phyloP scores from a whole-genome alignment of 306 rosid species.

The Prunus fruticosa region DNA sequence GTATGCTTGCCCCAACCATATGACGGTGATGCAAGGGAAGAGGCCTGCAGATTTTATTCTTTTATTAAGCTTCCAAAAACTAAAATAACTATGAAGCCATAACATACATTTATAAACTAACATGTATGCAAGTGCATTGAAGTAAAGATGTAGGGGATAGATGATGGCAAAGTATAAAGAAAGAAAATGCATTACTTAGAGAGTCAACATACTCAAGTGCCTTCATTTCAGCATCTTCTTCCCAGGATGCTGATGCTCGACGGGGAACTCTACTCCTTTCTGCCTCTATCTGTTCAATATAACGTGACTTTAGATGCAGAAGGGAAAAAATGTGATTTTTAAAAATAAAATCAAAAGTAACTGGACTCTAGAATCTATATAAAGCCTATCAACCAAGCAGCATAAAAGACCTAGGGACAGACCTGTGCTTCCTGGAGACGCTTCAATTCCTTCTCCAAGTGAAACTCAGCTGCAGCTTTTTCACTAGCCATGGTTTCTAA shows the following conservation, averaged over 20 bases:
- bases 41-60: constrained; percentile 54
- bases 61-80: constrained; percentile 24
- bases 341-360: not conserved
- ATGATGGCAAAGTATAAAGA: not conserved
- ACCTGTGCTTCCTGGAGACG: constrained; percentile 89
- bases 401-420: constrained; percentile 26
- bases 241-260: constrained; percentile 88
- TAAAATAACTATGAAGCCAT: constrained; percentile 12
- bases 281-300: constrained; percentile 71
- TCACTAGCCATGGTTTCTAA: constrained; percentile 95
- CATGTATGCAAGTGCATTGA: too few species aligned
- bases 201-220: constrained; percentile 78
- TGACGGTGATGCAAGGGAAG: constrained; percentile 94
- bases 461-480: constrained; percentile 94
- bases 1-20: constrained; percentile 78
- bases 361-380: constrained; percentile 21
- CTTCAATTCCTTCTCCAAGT: constrained; percentile 90
- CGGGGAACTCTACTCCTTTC: constrained; percentile 81
- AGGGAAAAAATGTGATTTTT: not conserved
- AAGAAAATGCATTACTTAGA: constrained; percentile 4
- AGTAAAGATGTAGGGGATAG: too few species aligned
- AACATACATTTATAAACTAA: not conserved
- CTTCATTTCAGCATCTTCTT: constrained; percentile 86
- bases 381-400: constrained; percentile 22
- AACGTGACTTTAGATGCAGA: constrained; percentile 7